phyloP scores from a whole-genome alignment of 2,329 filamentous ascomycete species.

The Chaetomiaceae sp. region DNA sequence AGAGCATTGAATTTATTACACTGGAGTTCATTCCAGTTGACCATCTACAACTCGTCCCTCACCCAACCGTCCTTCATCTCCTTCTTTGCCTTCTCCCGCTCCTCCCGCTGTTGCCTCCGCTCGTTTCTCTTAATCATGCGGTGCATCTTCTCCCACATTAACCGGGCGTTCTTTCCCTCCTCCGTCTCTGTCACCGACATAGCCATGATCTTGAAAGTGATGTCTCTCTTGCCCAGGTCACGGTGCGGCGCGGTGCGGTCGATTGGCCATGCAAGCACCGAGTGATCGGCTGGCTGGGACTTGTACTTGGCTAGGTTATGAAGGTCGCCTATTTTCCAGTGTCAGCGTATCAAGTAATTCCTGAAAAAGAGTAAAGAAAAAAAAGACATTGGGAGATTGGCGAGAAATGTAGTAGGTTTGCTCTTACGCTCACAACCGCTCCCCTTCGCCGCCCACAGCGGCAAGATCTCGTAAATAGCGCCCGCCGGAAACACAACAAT shows the following conservation, averaged over 20 bases:
- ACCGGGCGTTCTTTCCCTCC: conserved; percentile 26
- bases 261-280: conserved; percentile 32
- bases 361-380: not conserved
- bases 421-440: conserved; percentile 36
- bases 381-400: no score
- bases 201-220: conserved; percentile 33
- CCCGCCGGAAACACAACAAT: conserved; percentile 42
- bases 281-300: conserved; percentile 26
- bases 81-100: conserved; percentile 21
- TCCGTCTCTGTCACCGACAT: conserved; percentile 29
- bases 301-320: conserved; percentile 31
- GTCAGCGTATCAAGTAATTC: not conserved
- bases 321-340: conserved; percentile 21
- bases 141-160: conserved; percentile 31
- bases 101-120: conserved; percentile 25
- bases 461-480: conserved; percentile 40
- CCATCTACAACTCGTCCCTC: conserved; percentile 26
- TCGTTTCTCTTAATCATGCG: conserved; percentile 26
- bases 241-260: conserved; percentile 29
- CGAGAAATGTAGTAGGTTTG: no score
- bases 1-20: not conserved
- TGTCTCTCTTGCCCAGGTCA: conserved; percentile 26
- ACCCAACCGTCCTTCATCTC: conserved; percentile 23
- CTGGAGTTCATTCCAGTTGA: not conserved
- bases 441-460: conserved; percentile 39